Evolutionary conservation across 106 monocot genomes (phyloP), one percentile per base, ranked within the genome.

Genomic region (Hemerocallis citrina): DNA sequence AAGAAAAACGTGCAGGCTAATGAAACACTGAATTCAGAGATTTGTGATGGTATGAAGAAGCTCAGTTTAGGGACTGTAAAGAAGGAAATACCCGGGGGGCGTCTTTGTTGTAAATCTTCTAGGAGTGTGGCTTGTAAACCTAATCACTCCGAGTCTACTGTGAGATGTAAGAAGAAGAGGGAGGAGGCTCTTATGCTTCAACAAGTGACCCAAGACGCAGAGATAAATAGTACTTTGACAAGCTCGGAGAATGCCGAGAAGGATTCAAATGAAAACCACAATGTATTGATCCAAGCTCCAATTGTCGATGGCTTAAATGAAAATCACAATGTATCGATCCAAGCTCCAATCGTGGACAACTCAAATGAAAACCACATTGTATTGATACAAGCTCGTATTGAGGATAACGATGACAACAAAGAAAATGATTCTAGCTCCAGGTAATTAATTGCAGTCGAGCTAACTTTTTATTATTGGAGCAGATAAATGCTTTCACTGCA

Each of bases 361-460:
- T n/a, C n/a, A n/a, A n/a, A n/a, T n/a, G n/a, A n/a, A n/a, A n/a
- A n/a, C n/a, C n/a, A n/a, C n/a, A n/a, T n/a, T n/a, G n/a, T n/a
- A n/a, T n/a, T n/a, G n/a, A 47, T 6, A 55, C 45, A 42, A 2
- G 32, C 36, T 17, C 28, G 44, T 51, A 21, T 32, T 64, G 55
- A 31, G 0, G 57, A 82, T 3, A 55, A 24, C 6, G 80, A 82
- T 48, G 78, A 82, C 15, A 62, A 86, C 48, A 86, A 86, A 55
- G 86, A 86, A 49, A 86, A 86, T 62, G 22, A 52, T 33, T 47
- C 57, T 57, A 35, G 35, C 57, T 19, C 34, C 2, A 57, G 57
- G 57, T 57, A 35, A n/a, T n/a, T n/a, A n/a, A n/a, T n/a, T n/a
- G n/a, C n/a, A n/a, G n/a, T n/a, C n/a, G n/a, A n/a, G n/a, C n/a